phyloP scores from a whole-genome alignment of 1,284 basidiomycete genomes.

The Heterobasidion parviporum region DNA sequence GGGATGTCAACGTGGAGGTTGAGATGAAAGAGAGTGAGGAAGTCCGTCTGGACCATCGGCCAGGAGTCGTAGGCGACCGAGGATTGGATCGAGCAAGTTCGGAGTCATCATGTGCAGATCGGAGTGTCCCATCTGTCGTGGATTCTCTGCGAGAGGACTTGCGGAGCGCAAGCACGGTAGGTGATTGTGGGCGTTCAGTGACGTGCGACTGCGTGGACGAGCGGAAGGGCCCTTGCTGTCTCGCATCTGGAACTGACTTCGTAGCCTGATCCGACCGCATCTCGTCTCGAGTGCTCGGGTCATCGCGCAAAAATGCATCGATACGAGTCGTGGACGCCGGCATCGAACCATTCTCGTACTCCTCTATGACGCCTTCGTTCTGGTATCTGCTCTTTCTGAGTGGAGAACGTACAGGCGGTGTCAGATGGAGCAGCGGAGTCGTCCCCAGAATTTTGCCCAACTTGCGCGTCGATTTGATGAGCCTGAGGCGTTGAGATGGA shows the following conservation, averaged over 20 bases:
- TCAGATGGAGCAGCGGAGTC: conserved; percentile 5
- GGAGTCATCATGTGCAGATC: too few relatives aligned
- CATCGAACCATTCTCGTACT: too few relatives aligned
- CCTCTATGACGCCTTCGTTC: background rate
- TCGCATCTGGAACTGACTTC: too few relatives aligned
- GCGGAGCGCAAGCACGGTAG: too few relatives aligned
- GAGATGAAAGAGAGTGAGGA: background rate
- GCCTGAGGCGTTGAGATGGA: conserved; percentile 6
- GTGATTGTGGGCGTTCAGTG: too few relatives aligned
- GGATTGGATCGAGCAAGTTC: background rate
- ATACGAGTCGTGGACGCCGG: background rate
- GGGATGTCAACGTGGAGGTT: background rate
- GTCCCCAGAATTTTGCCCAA: conserved; percentile 10
- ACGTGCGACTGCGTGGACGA: too few relatives aligned
- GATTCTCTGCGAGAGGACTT: too few relatives aligned
- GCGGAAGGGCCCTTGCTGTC: too few relatives aligned
- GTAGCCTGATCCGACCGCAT: too few relatives aligned
- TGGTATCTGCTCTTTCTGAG: background rate
- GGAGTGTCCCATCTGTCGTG: too few relatives aligned
- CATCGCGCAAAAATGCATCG: too few relatives aligned
- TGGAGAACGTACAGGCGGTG: background rate
- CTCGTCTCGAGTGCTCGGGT: too few relatives aligned
- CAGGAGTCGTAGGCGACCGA: background rate
- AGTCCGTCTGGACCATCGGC: background rate
- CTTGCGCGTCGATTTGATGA: conserved; percentile 11